A percentile compares a stretch with the other conserved stretches of the same genome.
phyloP scores from a whole-genome alignment of 345 rosid genomes.

The Brassica incana region DNA sequence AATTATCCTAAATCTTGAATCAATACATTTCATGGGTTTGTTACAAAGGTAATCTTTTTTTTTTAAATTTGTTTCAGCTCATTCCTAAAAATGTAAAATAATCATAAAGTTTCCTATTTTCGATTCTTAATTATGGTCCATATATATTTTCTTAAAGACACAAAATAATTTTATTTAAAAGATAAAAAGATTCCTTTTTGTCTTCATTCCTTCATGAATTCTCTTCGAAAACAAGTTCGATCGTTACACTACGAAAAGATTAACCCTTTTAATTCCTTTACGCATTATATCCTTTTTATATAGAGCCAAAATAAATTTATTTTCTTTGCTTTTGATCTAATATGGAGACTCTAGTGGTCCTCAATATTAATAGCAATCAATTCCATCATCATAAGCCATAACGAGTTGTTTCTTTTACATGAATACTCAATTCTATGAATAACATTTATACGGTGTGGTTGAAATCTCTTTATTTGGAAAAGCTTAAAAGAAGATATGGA shows the following conservation, averaged over 20 bases:
- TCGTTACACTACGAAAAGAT: constrained; percentile 31
- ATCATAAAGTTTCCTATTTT: constrained; percentile 7
- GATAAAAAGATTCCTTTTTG: constrained; percentile 39
- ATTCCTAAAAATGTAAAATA: constrained; percentile 14
- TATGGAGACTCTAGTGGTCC: constrained; percentile 72
- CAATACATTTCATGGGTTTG: not conserved
- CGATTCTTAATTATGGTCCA: constrained; percentile 28
- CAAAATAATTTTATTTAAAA: constrained; percentile 18
- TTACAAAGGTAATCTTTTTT: not conserved
- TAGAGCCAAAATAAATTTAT: constrained; percentile 8
- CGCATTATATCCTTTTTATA: constrained; percentile 22
- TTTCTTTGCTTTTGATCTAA: constrained; percentile 50
- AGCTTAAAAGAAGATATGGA: constrained; percentile 91
- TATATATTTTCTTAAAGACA: constrained; percentile 25
- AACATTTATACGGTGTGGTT: constrained; percentile 24
- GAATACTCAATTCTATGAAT: constrained; percentile 15
- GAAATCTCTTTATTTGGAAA: not conserved
- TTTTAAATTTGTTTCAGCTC: not conserved
- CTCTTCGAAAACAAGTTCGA: constrained; percentile 25
- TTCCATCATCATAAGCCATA: constrained; percentile 47
- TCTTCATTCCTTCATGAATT: constrained; percentile 30
- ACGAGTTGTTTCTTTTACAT: constrained; percentile 30
- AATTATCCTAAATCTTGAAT: constrained; percentile 11
- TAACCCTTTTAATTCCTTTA: constrained; percentile 23
- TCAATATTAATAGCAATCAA: constrained; percentile 48